Evolutionary conservation across 2,329 filamentous ascomycete genomes (phyloP).

Genomic region (Epichloe sibirici): DNA sequence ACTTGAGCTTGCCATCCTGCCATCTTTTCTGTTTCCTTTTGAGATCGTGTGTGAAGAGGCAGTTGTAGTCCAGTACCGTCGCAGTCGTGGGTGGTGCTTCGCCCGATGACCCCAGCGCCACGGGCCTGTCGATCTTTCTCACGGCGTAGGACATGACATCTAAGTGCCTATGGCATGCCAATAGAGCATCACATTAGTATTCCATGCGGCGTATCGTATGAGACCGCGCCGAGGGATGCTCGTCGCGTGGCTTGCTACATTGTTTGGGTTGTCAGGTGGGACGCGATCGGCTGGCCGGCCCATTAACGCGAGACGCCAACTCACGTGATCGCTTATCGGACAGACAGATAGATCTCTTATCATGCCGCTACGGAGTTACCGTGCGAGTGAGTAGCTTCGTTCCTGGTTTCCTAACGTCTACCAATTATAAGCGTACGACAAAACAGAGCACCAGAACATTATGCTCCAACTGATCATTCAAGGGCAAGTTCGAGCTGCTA

Average conservation of each 20-base stretch:
- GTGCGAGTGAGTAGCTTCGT: too few species aligned
- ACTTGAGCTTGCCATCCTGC: slow-evolving; percentile 84
- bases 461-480: too few species aligned
- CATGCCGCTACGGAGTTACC: too few species aligned
- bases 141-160: slow-evolving; percentile 13
- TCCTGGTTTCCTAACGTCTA: too few species aligned
- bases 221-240: neutral
- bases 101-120: neutral
- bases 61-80: slow-evolving; percentile 67
- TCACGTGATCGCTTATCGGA: slow-evolving; percentile 7
- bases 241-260: neutral
- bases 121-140: slow-evolving; percentile 2
- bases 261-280: neutral
- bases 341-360: too few species aligned
- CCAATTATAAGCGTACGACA: too few species aligned
- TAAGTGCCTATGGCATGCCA: neutral
- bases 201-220: neutral
- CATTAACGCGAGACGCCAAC: slow-evolving; percentile 10
- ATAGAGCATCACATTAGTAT: neutral
- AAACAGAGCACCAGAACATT: too few species aligned
- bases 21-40: slow-evolving; percentile 81
- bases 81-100: slow-evolving; percentile 36
- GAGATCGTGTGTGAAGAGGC: slow-evolving; percentile 78
- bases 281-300: neutral
- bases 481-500: too few species aligned